These are phyloP conservation scores for Domatiomyces catenatus DNA, from an alignment of 2,329 filamentous ascomycete genomes.

Conservation along the genomic window DNA sequence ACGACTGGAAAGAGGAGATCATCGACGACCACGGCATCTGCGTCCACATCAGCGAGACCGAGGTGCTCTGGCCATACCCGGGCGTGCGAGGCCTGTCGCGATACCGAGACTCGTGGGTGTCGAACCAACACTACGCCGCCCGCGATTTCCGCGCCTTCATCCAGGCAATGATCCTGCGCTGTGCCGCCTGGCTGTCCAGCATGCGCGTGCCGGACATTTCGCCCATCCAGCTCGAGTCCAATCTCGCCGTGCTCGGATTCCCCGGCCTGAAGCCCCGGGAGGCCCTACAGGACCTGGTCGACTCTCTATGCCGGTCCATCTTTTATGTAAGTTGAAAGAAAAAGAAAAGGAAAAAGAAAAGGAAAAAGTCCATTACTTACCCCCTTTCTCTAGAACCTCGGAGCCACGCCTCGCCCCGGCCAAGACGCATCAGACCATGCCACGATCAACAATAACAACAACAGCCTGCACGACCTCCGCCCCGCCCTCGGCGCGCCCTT, in stretches of 20 bases:
- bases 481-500: not conserved
- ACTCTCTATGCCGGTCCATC: not conserved
- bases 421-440: not conserved
- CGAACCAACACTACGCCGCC: not conserved
- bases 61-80: not conserved
- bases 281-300: not conserved
- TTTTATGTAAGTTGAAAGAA: conserved; percentile 1
- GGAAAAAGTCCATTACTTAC: too few relatives aligned
- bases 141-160: not conserved
- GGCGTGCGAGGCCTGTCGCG: not conserved
- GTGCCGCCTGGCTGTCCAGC: not conserved
- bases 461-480: not conserved
- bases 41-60: not conserved
- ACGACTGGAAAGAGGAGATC: not conserved
- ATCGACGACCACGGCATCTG: not conserved
- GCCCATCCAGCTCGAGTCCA: not conserved
- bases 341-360: too few relatives aligned
- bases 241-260: not conserved
- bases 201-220: not conserved
- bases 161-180: not conserved
- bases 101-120: not conserved
- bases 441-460: not conserved
- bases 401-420: not conserved
- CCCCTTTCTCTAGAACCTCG: not conserved
- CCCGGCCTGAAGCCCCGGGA: not conserved